Conservation (phyloP, 306 rosid species). For the Datisca glomerata region DNA sequence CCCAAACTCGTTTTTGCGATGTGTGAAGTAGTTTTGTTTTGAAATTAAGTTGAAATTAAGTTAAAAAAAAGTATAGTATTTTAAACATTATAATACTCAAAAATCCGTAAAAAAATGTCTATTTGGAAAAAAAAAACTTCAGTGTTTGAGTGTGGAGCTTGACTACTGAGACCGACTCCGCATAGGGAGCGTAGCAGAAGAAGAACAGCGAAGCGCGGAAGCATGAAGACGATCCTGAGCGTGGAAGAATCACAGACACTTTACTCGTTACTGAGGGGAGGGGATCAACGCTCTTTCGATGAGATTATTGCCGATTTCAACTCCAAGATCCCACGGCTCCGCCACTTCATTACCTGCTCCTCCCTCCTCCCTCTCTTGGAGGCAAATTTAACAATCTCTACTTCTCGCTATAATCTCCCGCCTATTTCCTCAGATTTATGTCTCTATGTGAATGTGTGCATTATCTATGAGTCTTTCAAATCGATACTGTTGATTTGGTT, state of each 20-base stretch:
- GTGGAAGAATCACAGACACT: slow-evolving; percentile 49
- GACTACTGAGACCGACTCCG: too few relatives aligned
- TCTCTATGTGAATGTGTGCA: not conserved
- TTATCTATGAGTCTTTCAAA: too few relatives aligned
- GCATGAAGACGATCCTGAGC: slow-evolving; percentile 31
- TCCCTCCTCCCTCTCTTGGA: slow-evolving; percentile 52
- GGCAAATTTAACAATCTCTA: slow-evolving; percentile 16
- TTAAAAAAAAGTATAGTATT: too few relatives aligned
- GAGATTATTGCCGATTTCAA: slow-evolving; percentile 58
- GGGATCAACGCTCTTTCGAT: slow-evolving; percentile 43
- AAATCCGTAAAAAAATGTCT: too few relatives aligned
- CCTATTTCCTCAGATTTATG: slow-evolving; percentile 4
- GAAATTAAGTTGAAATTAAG: too few relatives aligned
- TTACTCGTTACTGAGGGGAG: slow-evolving; percentile 36
- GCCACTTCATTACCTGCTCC: slow-evolving; percentile 58
- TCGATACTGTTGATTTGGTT: too few relatives aligned
- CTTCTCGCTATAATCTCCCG: not conserved
- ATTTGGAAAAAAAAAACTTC: too few relatives aligned
- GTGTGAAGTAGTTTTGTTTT: too few relatives aligned
- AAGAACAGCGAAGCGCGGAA: slow-evolving; percentile 4
- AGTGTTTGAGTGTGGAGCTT: not conserved
- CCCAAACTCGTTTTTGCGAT: too few relatives aligned
- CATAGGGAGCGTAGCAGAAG: not conserved
- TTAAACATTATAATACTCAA: too few relatives aligned
- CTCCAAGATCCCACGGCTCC: slow-evolving; percentile 31